Conservation (phyloP, 345 rosid genomes). For the Geranium brycei region DNA sequence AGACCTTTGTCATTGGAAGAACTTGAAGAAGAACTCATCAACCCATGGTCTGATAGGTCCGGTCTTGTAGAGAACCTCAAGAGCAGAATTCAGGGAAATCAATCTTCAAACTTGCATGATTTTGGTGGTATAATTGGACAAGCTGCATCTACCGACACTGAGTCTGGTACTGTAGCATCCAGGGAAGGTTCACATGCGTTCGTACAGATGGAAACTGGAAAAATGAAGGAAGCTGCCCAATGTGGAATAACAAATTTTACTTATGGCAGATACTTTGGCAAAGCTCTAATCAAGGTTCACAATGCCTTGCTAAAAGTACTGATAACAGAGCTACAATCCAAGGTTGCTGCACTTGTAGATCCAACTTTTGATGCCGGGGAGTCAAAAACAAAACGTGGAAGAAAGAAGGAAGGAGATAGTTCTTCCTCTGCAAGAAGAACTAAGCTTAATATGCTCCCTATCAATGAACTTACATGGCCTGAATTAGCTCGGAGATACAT, state of each 20-base stretch:
- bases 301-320: conserved; percentile 53
- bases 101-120: conserved; percentile 17
- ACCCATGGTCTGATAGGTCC: conserved; percentile 38
- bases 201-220: conserved; percentile 30
- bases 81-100: conserved; percentile 20
- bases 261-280: conserved; percentile 30
- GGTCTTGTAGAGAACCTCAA: conserved; percentile 23
- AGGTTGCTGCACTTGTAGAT: conserved; percentile 79
- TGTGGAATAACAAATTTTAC: conserved; percentile 23
- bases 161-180: conserved; percentile 16
- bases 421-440: conserved; percentile 44
- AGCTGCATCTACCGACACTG: conserved; percentile 17
- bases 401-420: conserved; percentile 62
- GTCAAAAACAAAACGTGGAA: conserved; percentile 60
- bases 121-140: conserved; percentile 20
- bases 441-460: conserved; percentile 65
- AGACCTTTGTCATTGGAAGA: conserved; percentile 40
- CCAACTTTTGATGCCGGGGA: conserved; percentile 88
- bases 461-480: conserved; percentile 91
- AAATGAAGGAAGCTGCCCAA: conserved; percentile 23
- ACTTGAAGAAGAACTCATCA: conserved; percentile 67
- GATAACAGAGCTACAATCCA: conserved; percentile 77
- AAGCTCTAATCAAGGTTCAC: conserved; percentile 51
- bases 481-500: conserved; percentile 81
- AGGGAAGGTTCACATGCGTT: conserved; percentile 24